These are phyloP conservation scores for Acanthamoeba royreba DNA, from an alignment of 208 protist genomes.

Conservation along the genomic window DNA sequence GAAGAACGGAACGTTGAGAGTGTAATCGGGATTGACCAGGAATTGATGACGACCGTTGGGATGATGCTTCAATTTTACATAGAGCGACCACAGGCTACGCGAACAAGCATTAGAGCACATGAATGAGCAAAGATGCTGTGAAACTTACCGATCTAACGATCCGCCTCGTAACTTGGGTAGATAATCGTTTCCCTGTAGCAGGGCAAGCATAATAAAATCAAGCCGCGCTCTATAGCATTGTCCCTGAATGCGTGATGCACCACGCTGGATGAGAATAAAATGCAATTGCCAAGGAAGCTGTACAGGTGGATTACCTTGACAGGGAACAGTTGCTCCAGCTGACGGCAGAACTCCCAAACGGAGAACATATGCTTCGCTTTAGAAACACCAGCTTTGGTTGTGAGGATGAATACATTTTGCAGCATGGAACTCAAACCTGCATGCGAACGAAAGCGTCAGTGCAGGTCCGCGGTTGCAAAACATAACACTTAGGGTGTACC, in stretches of 20 bases:
- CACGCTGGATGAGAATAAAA: not conserved
- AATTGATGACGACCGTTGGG: not conserved
- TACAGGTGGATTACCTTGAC: too few species aligned
- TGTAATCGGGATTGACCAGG: not conserved
- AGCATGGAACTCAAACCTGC: not conserved
- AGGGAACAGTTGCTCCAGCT: not conserved
- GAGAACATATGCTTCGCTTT: not conserved
- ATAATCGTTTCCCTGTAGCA: not conserved
- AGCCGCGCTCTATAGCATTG: not conserved
- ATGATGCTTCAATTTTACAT: not conserved
- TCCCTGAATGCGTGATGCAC: too few species aligned
- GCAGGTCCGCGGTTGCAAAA: not conserved
- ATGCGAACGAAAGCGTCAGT: not conserved
- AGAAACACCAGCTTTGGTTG: not conserved
- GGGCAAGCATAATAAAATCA: not conserved
- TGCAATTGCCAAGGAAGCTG: too few species aligned
- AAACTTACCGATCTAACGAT: not conserved
- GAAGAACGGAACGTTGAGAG: not conserved
- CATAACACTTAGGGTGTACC: too few species aligned
- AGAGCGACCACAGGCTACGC: not conserved
- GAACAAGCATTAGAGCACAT: too few species aligned
- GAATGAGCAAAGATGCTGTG: not conserved
- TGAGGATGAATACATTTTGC: not conserved
- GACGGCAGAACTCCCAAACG: not conserved
- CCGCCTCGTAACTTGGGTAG: not conserved